phyloP scores from a whole-genome alignment of 2,329 filamentous ascomycete genomes.

The Neocucurbitaria cava region DNA sequence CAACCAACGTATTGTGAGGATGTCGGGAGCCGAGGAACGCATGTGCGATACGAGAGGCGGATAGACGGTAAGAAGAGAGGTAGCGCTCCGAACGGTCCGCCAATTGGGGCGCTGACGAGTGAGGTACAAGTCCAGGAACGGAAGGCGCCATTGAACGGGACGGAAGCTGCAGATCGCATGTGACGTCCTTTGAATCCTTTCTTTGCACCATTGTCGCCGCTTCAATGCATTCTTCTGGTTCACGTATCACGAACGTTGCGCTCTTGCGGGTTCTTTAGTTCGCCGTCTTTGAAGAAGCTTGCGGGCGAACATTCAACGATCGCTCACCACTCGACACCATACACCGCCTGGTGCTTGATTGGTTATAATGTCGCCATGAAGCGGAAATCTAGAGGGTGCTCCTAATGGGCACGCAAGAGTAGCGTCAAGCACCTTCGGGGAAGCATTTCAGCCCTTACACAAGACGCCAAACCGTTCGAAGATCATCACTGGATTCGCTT shows the following conservation, averaged over 20 bases:
- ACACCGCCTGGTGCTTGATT: not conserved
- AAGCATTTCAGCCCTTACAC: not conserved
- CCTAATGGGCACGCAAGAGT: not conserved
- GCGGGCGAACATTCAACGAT: not conserved
- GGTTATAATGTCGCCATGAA: not conserved
- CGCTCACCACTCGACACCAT: not conserved
- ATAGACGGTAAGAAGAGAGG: not conserved
- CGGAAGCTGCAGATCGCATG: slow-evolving; percentile 1
- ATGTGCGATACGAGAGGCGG: slow-evolving; percentile 1
- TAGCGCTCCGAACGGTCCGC: not conserved
- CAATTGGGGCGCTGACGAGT: not conserved
- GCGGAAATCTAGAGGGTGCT: not conserved
- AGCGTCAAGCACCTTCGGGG: not conserved
- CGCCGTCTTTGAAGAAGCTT: not conserved
- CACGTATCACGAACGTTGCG: not conserved
- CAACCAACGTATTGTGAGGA: not conserved
- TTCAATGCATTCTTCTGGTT: not conserved
- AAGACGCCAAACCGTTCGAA: not conserved
- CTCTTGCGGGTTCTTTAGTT: not conserved
- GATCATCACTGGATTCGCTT: not conserved
- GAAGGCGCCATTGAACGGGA: slow-evolving; percentile 6
- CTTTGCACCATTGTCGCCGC: not conserved
- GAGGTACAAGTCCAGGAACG: not conserved
- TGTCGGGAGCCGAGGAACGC: slow-evolving; percentile 9
- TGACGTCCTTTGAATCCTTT: not conserved